Evolutionary conservation across 1,139 yeast genomes (phyloP).

Genomic region (Tardiomyces blankii): DNA sequence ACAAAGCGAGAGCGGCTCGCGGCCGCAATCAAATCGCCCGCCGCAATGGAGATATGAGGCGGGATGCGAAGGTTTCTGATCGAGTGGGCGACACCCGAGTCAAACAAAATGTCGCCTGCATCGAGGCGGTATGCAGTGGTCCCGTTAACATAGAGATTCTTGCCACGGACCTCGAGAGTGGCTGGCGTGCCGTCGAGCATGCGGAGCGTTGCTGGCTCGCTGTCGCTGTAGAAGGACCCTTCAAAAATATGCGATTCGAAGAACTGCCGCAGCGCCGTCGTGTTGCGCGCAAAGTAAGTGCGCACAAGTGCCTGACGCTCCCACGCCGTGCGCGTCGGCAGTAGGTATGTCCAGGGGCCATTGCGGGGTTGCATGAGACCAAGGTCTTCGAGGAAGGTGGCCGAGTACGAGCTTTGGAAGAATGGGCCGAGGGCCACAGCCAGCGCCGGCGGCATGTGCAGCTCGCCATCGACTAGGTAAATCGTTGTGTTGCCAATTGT

Average conservation of each 20-base stretch:
- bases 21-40: constrained; percentile 45
- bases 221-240: constrained; percentile 59
- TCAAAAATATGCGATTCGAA: constrained; percentile 52
- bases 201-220: constrained; percentile 21
- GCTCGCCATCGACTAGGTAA: constrained; percentile 49
- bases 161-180: constrained; percentile 7
- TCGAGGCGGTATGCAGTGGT: constrained; percentile 17
- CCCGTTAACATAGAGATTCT: constrained; percentile 15
- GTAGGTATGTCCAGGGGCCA: constrained; percentile 61
- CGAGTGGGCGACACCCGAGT: constrained; percentile 80
- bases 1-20: constrained; percentile 35
- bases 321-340: constrained; percentile 81
- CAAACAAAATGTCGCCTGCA: constrained; percentile 61
- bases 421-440: constrained; percentile 44
- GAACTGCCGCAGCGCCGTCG: constrained; percentile 37
- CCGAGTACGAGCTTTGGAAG: constrained; percentile 40
- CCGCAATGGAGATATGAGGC: constrained; percentile 38
- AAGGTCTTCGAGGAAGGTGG: constrained; percentile 40
- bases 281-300: constrained; percentile 45
- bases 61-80: constrained; percentile 51
- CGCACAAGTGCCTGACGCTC: constrained; percentile 48
- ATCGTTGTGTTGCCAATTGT: constrained; percentile 48
- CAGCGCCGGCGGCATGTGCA: constrained; percentile 44
- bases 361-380: constrained; percentile 35
- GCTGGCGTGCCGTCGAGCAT: constrained; percentile 29